Evolutionary conservation across 495 filamentous ascomycete species (phyloP).

Genomic region (Aspergillus funiculosus): DNA sequence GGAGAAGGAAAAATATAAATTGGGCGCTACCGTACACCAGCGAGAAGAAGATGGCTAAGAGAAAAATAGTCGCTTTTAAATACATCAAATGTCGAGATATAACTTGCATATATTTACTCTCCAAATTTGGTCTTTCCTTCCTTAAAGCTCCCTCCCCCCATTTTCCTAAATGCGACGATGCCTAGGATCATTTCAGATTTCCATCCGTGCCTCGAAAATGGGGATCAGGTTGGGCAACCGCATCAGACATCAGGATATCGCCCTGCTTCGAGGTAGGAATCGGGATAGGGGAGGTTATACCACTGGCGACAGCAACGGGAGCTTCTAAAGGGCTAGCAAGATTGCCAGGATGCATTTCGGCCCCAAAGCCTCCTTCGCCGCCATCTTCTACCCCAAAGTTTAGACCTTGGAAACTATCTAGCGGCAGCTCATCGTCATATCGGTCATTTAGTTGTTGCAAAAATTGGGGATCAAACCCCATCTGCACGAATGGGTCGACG

Average conservation of each 20-base stretch:
- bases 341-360: slow-evolving; percentile 10
- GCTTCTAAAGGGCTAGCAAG: slow-evolving; percentile 14
- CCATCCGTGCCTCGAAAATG: neutral
- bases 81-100: too few relatives aligned
- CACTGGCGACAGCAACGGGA: slow-evolving; percentile 15
- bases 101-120: too few relatives aligned
- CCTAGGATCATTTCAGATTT: neutral
- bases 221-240: neutral
- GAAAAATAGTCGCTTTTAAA: too few relatives aligned
- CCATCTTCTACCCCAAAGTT: slow-evolving; percentile 9
- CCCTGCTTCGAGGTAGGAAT: slow-evolving; percentile 11
- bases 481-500: slow-evolving; percentile 37
- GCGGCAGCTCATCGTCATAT: slow-evolving; percentile 28
- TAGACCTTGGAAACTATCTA: slow-evolving; percentile 21
- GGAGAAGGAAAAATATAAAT: too few relatives aligned
- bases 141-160: slow-evolving; percentile 1
- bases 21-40: too few relatives aligned
- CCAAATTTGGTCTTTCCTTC: too few relatives aligned
- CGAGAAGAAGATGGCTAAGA: too few relatives aligned
- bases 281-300: slow-evolving; percentile 3
- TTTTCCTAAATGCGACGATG: neutral
- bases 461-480: slow-evolving; percentile 42
- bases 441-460: slow-evolving; percentile 35
- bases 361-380: neutral
- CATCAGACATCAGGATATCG: slow-evolving; percentile 14